These are phyloP conservation scores for Tolypocladium nubicola DNA, from an alignment of 2,329 filamentous ascomycete genomes.

Conservation along the genomic window DNA sequence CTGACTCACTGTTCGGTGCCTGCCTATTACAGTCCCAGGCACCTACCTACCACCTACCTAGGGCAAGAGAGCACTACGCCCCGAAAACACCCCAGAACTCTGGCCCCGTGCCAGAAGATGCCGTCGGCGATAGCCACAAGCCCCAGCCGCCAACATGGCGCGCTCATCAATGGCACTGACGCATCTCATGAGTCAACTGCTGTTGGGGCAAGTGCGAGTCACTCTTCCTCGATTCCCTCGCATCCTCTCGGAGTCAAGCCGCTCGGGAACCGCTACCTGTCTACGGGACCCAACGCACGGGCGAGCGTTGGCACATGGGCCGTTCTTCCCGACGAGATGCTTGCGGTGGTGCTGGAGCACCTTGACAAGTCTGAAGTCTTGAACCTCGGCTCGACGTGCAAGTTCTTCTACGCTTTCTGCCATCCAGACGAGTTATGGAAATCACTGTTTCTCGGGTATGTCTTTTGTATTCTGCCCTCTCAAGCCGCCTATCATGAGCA, in stretches of 20 bases:
- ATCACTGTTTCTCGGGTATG: constrained; percentile 73
- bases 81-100: neutral
- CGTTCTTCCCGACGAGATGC: constrained; percentile 67
- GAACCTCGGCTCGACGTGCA: constrained; percentile 66
- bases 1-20: neutral
- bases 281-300: constrained; percentile 56
- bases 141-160: neutral
- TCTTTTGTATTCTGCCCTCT: constrained; percentile 14
- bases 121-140: neutral
- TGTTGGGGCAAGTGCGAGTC: neutral
- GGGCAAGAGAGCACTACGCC: neutral
- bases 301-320: constrained; percentile 54
- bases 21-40: neutral
- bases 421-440: constrained; percentile 86
- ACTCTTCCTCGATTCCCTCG: constrained; percentile 47
- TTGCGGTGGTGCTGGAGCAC: constrained; percentile 65
- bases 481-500: neutral
- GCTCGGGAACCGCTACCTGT: constrained; percentile 70
- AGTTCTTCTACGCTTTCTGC: constrained; percentile 77
- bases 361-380: constrained; percentile 55
- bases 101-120: neutral
- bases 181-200: constrained; percentile 12
- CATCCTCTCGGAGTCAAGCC: constrained; percentile 84
- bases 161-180: constrained; percentile 11
- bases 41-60: neutral